Evolutionary conservation across 1,284 basidiomycete genomes (phyloP), one percentile per base, ranked within the genome.

Genomic region (Pseudozyma tsukubaensis): DNA sequence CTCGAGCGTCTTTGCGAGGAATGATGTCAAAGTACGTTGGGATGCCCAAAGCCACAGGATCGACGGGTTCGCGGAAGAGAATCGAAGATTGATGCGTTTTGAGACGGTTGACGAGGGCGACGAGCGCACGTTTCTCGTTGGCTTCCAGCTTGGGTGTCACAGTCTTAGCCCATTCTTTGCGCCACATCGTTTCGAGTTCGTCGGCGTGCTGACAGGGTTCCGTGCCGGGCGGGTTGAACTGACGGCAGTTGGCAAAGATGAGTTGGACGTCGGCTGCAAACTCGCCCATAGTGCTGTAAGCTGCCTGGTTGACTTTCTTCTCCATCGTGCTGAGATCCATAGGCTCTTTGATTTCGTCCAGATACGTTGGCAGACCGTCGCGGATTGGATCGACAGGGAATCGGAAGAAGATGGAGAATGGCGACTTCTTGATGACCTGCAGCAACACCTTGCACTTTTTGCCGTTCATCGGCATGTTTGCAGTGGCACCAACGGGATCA

Each of bases 291-390:
- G 72, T 77, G 7, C 36, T 19, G 69, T 84, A 84, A 0, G 60
- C 54, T 11, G 71, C 75, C 21, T 67, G 62, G 12, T 72, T 72
- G 7, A 83, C 66, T 81, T 93, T 94, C 51, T 87, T 87, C 37
- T 86, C 85, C 82, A 98, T 93, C 11, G 95, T 97, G 11, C 90
- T 90, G 59, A 98, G 90, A 86, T 99, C 95, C 94, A 98, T 99
- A 7, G 97, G 97, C 71, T 70, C 48, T 73, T 89, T 87, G 83
- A 99, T 97, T 86, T 98, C 97, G 11, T 97, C 90, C 63, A 92
- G 90, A 84, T 99, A 99, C 92, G 94, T 85, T 91, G 95, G 32
- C 91, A 93, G 85, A 92, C 92, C 52, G 86, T 78, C 83, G 47
- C 43, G 70, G 60, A 91, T 85, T 0, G 95, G 92, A 85, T 99